These are phyloP conservation scores for Strobilomyces dryophilus DNA, from an alignment of 768 basidiomycete genomes.

Conservation along the genomic window DNA sequence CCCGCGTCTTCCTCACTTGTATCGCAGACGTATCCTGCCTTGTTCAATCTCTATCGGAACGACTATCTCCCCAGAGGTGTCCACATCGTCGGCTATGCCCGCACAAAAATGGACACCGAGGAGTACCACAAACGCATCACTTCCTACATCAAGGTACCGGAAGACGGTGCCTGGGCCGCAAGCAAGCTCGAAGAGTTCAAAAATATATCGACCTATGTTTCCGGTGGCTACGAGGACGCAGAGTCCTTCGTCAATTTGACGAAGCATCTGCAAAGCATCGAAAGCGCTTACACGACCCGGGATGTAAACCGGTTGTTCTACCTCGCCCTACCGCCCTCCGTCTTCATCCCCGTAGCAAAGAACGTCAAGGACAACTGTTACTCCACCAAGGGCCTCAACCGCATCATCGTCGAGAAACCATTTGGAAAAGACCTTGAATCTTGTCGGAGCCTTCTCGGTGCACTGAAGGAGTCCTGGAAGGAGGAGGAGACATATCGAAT, in stretches of 20 bases:
- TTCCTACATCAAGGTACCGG: constrained; percentile 78
- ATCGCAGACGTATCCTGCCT: constrained; percentile 85
- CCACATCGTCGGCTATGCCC: constrained; percentile 94
- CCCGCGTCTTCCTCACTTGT: constrained; percentile 37
- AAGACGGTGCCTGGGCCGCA: constrained; percentile 55
- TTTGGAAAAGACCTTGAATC: constrained; percentile 94
- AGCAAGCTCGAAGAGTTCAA: constrained; percentile 82
- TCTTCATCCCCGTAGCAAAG: constrained; percentile 87
- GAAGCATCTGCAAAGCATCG: constrained; percentile 72
- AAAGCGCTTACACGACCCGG: constrained; percentile 59
- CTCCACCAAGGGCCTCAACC: constrained; percentile 65
- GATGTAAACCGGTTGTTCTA: constrained; percentile 88
- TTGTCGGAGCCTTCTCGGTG: constrained; percentile 68
- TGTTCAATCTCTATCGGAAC: constrained; percentile 83
- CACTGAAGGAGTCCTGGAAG: constrained; percentile 83
- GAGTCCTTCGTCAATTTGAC: constrained; percentile 75
- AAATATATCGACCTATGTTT: constrained; percentile 69
- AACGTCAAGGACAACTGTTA: constrained; percentile 84
- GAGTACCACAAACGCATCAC: constrained; percentile 85
- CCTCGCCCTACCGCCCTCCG: constrained; percentile 94
- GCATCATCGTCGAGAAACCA: constrained; percentile 97
- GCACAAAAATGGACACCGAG: constrained; percentile 85
- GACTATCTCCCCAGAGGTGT: constrained; percentile 77
- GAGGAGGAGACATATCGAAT: constrained; percentile 99
- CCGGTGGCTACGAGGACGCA: constrained; percentile 86